Evolutionary conservation across 2,329 filamentous ascomycete species (phyloP), one percentile per base, ranked within the genome.

Genomic region (Aurifilum marmelostoma): DNA sequence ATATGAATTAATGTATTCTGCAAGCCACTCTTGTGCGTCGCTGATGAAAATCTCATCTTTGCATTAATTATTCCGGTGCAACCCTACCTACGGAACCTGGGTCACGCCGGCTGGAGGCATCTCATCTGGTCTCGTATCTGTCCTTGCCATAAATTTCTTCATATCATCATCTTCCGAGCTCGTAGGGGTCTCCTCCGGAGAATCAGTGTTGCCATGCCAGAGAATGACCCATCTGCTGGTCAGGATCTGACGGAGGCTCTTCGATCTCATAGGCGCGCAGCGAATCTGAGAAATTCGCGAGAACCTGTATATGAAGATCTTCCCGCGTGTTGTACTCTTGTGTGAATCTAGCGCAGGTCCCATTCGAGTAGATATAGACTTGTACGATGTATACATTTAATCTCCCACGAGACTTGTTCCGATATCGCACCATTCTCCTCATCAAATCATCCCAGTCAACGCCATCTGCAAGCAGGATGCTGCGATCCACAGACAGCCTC

Each of bases 381-480:
- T 32, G 29, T 34, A 21, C 11, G 9, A 11, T 39, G 37, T 11
- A 12, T 18, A n/a, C n/a, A n/a, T n/a, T n/a, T n/a, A 16, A 21
- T 24, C 14, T 7, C 8, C 37, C n/a, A 9, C 12, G 29, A 58
- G 14, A 12, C 27, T 29, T 8, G 24, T 58, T 29, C 34, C 43
- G 58, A 59, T 50, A 37, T 34, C 14, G 21, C 21, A 21, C 1
- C 8, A 18, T 47, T 47, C 18, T 21, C 18, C 2, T 7, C 7
- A 12, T 52, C 41, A 24, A 24, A 16, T 29, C 7, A 65, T 56
- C 65, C 68, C 52, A 59, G 65, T 14, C 63, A 16, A 21, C 58
- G 50, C n/a, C 14, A 37, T 27, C 37, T 58, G 43, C 56, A 70
- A 60, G 62, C 62, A 65, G 58, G 16, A 58, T 65, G 58, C 62